A percentile compares a stretch with the other conserved stretches of the same genome.
These are phyloP conservation scores for Fusarium sp. DNA, from an alignment of 2,329 filamentous ascomycete genomes.

Conservation along the genomic window DNA sequence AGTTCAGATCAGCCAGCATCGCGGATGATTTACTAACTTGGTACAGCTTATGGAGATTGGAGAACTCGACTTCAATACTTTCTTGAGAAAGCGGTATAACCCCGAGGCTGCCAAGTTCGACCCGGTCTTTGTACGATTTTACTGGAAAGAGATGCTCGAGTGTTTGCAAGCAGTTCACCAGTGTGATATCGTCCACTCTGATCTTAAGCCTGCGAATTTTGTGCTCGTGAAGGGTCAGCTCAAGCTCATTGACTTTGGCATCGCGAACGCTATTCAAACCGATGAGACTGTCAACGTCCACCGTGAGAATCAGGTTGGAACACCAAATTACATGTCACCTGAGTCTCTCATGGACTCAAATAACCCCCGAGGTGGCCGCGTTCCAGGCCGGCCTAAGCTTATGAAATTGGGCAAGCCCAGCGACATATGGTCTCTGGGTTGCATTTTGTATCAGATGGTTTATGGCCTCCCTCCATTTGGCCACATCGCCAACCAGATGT, in stretches of 20 bases:
- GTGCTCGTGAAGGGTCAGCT: conserved; percentile 88
- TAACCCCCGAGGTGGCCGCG: conserved; percentile 60
- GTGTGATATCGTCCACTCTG: conserved; percentile 93
- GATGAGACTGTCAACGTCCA: conserved; percentile 98
- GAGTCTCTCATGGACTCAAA: conserved; percentile 93
- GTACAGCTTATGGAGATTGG: conserved; percentile 93
- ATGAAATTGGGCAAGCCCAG: conserved; percentile 97
- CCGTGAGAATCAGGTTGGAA: conserved; percentile 93
- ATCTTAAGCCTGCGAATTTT: conserved; percentile 97
- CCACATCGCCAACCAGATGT: conserved; percentile 87
- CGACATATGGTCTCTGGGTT: conserved; percentile 95
- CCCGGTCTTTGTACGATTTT: conserved; percentile 90
- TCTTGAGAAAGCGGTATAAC: conserved; percentile 78
- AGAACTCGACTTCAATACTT: conserved; percentile 89
- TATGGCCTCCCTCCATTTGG: conserved; percentile 97
- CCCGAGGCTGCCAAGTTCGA: conserved; percentile 81
- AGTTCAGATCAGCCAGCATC: conserved; percentile 46
- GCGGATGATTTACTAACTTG: conserved; percentile 31
- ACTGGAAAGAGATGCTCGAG: conserved; percentile 99
- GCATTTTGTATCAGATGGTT: conserved; percentile 97
- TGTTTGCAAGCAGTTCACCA: conserved; percentile 91
- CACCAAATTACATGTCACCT: conserved; percentile 98
- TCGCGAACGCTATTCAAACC: conserved; percentile 94
- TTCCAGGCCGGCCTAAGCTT: conserved; percentile 68
- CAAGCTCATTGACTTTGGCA: conserved; percentile 98